Evolutionary conservation across 257 asterid genomes (phyloP).

Genomic region (Handroanthus guayacan): DNA sequence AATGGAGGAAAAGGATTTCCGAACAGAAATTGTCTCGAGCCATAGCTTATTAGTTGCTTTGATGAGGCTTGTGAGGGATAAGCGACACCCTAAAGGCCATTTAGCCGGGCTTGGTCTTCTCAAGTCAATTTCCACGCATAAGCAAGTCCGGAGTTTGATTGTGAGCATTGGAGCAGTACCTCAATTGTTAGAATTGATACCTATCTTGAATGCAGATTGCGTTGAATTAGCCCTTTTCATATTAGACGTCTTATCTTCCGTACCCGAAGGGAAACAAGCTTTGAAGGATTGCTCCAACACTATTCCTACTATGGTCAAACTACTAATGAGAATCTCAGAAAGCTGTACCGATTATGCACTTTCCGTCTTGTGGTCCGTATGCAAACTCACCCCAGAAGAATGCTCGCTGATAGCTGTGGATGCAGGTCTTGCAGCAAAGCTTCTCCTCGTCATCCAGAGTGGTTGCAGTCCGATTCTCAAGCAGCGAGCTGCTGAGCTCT

Average conservation of each 20-base stretch:
- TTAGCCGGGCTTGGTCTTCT: conserved; percentile 63
- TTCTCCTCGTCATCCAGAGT: conserved; percentile 74
- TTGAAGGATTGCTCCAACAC: conserved; percentile 63
- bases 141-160: conserved; percentile 48
- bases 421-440: conserved; percentile 73
- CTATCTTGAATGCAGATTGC: conserved; percentile 52
- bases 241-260: conserved; percentile 53
- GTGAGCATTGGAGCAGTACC: conserved; percentile 69
- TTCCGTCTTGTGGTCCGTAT: conserved; percentile 59
- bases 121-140: conserved; percentile 49
- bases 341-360: conserved; percentile 61
- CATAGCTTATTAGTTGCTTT: conserved; percentile 77
- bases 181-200: conserved; percentile 57
- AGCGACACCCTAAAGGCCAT: conserved; percentile 58
- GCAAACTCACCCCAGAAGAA: conserved; percentile 63
- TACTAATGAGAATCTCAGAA: conserved; percentile 68
- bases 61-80: conserved; percentile 70
- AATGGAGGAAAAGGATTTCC: conserved; percentile 62
- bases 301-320: conserved; percentile 60
- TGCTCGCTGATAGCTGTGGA: conserved; percentile 69
- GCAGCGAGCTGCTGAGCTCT: conserved; percentile 72
- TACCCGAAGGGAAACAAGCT: conserved; percentile 64
- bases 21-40: conserved; percentile 56
- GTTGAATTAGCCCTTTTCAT: conserved; percentile 60
- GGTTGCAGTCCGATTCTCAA: conserved; percentile 60